Conservation (phyloP, 2,329 filamentous ascomycete species). For the Calonectria montana region DNA sequence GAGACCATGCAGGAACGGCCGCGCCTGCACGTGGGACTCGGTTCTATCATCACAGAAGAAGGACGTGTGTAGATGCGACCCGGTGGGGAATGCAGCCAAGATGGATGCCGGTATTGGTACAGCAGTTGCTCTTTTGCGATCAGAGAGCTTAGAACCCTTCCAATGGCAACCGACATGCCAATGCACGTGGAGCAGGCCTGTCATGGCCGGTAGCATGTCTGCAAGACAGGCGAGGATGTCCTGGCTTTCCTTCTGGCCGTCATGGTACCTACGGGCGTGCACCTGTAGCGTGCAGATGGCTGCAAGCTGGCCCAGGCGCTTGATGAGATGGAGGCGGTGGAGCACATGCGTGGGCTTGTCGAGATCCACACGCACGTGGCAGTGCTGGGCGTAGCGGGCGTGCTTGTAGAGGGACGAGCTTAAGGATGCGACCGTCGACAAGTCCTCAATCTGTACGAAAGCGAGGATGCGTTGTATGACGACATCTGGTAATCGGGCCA, state of each 20-base stretch:
- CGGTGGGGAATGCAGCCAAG: not conserved
- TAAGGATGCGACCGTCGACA: not conserved
- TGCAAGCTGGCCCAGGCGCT: constrained; percentile 11
- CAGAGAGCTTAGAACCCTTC: not conserved
- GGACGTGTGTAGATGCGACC: constrained; percentile 3
- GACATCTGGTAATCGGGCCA: constrained; percentile 17
- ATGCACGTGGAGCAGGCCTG: constrained; percentile 12
- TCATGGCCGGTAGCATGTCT: constrained; percentile 10
- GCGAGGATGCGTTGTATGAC: constrained; percentile 15
- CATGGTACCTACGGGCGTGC: not conserved
- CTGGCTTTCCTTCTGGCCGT: not conserved
- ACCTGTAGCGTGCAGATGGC: constrained; percentile 21
- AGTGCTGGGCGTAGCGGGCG: constrained; percentile 20
- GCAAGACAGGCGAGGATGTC: constrained; percentile 7
- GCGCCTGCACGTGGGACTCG: constrained; percentile 13
- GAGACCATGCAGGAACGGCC: constrained; percentile 2
- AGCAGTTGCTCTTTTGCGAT: not conserved
- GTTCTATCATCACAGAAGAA: not conserved
- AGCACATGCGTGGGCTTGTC: constrained; percentile 13
- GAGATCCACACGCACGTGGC: constrained; percentile 17
- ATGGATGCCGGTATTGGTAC: constrained; percentile 18
- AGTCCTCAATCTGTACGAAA: not conserved
- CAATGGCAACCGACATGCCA: constrained; percentile 12
- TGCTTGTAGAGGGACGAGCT: constrained; percentile 12
- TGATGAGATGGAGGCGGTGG: constrained; percentile 18